Evolutionary conservation across 2,329 filamentous ascomycete species (phyloP).

Genomic region (Talaromyces sp.): DNA sequence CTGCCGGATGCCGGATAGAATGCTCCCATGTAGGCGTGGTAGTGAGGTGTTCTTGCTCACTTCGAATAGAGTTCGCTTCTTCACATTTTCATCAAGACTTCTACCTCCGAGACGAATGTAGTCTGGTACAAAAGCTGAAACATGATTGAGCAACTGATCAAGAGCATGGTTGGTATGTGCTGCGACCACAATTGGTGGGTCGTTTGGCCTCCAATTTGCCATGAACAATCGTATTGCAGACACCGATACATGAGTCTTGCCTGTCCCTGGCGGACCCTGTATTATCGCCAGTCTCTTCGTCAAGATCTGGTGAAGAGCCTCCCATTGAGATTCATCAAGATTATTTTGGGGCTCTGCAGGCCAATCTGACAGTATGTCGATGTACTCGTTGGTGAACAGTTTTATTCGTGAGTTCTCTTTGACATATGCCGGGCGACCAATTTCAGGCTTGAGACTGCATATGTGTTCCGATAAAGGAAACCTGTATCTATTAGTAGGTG

Average conservation of each 20-base stretch:
- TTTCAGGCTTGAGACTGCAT: conserved; percentile 35
- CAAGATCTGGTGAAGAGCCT: conserved; percentile 66
- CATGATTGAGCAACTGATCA: conserved; percentile 70
- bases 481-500: conserved; percentile 25
- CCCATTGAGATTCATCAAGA: conserved; percentile 69
- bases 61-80: conserved; percentile 63
- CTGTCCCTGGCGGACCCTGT: conserved; percentile 77
- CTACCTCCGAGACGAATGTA: conserved; percentile 68
- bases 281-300: conserved; percentile 70
- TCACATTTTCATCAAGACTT: conserved; percentile 64
- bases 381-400: conserved; percentile 46
- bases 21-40: conserved; percentile 40
- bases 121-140: conserved; percentile 59
- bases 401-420: conserved; percentile 49
- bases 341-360: conserved; percentile 42
- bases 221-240: conserved; percentile 65
- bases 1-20: conserved; percentile 37
- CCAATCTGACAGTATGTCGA: conserved; percentile 57
- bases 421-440: conserved; percentile 55
- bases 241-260: conserved; percentile 80
- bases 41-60: conserved; percentile 44
- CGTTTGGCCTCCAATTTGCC: conserved; percentile 52
- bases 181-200: conserved; percentile 71
- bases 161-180: conserved; percentile 90
- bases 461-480: conserved; percentile 47